Conservation (phyloP, 2,329 filamentous ascomycete species). For the Triangularia setosa region DNA sequence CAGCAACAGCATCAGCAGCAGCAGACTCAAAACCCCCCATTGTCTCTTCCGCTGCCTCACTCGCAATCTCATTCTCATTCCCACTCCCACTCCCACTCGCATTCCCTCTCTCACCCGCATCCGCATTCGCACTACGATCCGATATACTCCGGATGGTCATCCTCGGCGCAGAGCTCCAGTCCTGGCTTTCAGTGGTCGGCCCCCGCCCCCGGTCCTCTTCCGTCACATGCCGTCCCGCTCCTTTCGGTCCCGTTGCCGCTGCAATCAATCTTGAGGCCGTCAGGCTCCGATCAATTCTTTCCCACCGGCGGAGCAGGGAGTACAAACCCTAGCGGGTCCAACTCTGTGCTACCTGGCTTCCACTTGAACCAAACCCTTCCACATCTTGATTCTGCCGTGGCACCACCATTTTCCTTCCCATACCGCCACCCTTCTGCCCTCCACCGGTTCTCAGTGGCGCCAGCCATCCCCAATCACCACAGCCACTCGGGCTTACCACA, state of each 20-base stretch:
- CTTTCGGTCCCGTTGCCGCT: background rate
- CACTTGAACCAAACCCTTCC: constrained; percentile 7
- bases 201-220: background rate
- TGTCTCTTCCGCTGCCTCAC: background rate
- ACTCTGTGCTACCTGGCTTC: constrained; percentile 9
- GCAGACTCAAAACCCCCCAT: background rate
- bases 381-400: constrained; percentile 4
- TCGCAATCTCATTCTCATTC: constrained; percentile 7
- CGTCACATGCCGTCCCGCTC: background rate
- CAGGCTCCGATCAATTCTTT: background rate
- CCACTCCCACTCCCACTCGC: constrained; percentile 3
- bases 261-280: background rate
- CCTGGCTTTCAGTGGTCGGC: background rate
- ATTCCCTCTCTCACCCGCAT: background rate
- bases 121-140: constrained; percentile 1
- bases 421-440: constrained; percentile 9
- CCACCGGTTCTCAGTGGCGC: constrained; percentile 4
- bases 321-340: background rate
- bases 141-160: constrained; percentile 4
- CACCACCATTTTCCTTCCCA: background rate
- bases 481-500: background rate
- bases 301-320: background rate
- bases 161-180: background rate
- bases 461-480: background rate
- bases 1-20: constrained; percentile 1